Evolutionary conservation across 1,284 basidiomycete species (phyloP).

Genomic region (Violaceomyces palustris): DNA sequence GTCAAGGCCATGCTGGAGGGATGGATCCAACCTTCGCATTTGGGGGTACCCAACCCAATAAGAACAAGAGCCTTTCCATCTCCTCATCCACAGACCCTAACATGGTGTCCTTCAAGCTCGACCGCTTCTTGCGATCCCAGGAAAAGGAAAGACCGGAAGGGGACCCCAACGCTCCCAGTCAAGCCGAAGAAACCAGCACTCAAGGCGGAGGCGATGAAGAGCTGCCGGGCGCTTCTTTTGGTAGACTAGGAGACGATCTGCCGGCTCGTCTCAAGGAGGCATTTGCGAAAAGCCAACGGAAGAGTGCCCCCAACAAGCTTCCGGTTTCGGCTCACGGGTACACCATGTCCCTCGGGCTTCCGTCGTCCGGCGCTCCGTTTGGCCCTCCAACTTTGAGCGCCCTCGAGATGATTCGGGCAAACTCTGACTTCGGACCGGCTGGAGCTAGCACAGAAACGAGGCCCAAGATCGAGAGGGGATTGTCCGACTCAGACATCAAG

Average conservation of each 20-base stretch:
- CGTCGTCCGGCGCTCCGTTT: slow-evolving; percentile 32
- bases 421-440: slow-evolving; percentile 15
- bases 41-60: too few species aligned
- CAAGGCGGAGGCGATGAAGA: too few species aligned
- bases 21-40: background rate
- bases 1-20: background rate
- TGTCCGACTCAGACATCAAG: slow-evolving; percentile 15
- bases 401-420: slow-evolving; percentile 31
- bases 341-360: slow-evolving; percentile 42
- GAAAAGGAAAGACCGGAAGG: slow-evolving; percentile 2
- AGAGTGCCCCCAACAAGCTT: too few species aligned
- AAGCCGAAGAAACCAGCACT: too few species aligned
- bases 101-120: slow-evolving; percentile 32
- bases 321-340: slow-evolving; percentile 8
- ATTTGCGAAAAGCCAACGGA: too few species aligned
- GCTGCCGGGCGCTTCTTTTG: too few species aligned
- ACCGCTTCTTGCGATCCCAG: slow-evolving; percentile 32
- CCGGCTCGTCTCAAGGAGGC: slow-evolving; percentile 15
- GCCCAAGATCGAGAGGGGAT: slow-evolving; percentile 7
- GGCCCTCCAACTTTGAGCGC: slow-evolving; percentile 33
- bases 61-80: slow-evolving; percentile 19
- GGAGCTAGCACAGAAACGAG: slow-evolving; percentile 9
- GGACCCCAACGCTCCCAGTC: slow-evolving; percentile 3
- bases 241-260: too few species aligned
- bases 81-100: slow-evolving; percentile 30